Conservation (phyloP, 2,329 filamentous ascomycete species). For the Metarhizium anisopliae region DNA sequence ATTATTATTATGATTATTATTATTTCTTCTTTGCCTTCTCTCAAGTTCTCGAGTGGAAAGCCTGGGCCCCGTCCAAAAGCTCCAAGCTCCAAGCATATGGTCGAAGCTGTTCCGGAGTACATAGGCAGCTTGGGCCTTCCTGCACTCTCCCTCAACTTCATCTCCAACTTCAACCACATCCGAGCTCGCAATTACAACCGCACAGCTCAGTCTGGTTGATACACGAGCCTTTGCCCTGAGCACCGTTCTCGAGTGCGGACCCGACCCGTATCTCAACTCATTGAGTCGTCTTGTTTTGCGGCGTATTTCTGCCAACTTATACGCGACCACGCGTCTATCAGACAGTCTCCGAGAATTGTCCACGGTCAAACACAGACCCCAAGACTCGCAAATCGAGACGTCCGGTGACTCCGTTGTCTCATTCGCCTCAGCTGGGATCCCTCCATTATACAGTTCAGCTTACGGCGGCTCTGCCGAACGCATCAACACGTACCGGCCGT, state of each 20-base stretch:
- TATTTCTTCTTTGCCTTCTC: not conserved
- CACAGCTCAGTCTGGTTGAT: not conserved
- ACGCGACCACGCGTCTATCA: not conserved
- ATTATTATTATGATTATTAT: too few relatives aligned
- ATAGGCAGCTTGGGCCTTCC: not conserved
- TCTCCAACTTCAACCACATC: constrained; percentile 2
- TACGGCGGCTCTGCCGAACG: not conserved
- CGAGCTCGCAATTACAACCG: not conserved
- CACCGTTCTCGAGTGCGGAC: not conserved
- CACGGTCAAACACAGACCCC: not conserved
- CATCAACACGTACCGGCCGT: not conserved
- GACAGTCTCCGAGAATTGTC: not conserved
- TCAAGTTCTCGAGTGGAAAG: not conserved
- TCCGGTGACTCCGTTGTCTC: not conserved
- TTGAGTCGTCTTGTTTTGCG: not conserved
- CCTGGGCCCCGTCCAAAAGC: not conserved
- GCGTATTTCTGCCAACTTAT: not conserved
- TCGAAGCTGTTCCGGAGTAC: not conserved
- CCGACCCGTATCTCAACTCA: not conserved
- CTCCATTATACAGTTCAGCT: not conserved
- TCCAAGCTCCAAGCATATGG: not conserved
- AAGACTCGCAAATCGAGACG: not conserved
- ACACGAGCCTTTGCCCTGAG: not conserved
- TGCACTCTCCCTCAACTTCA: constrained; percentile 1
- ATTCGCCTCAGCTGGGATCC: not conserved